phyloP scores from a whole-genome alignment of 345 rosid genomes.

The Salix dunnii region DNA sequence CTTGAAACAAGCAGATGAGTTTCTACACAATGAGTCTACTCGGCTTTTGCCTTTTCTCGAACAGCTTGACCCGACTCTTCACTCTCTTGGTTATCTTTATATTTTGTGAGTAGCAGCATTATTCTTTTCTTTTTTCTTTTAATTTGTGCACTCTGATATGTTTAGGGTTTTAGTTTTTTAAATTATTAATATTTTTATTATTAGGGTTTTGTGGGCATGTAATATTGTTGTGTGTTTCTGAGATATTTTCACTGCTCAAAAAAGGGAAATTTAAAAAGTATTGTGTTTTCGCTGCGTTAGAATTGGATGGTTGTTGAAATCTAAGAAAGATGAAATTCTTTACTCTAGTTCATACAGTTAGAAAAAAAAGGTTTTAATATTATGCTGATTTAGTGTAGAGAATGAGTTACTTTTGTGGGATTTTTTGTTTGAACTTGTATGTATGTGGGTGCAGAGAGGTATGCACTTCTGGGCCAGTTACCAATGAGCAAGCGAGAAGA shows the following conservation, averaged over 20 bases:
- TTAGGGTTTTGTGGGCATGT: neutral
- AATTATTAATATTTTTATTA: neutral
- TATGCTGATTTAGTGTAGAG: neutral
- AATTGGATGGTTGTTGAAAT: neutral
- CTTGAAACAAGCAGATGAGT: conserved; percentile 25
- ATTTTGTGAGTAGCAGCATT: conserved; percentile 9
- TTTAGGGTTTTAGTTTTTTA: neutral
- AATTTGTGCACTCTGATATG: neutral
- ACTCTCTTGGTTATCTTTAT: conserved; percentile 35
- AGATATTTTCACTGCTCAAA: neutral
- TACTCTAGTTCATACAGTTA: neutral
- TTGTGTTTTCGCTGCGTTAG: neutral
- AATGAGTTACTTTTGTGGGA: neutral
- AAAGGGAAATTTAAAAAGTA: neutral
- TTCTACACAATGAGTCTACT: conserved; percentile 16
- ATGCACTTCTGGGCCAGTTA: conserved; percentile 17
- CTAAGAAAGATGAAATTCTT: neutral
- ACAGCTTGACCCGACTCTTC: conserved; percentile 31
- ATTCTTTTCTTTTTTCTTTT: neutral
- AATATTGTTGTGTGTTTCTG: neutral
- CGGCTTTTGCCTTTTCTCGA: conserved; percentile 23
- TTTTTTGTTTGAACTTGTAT: neutral
- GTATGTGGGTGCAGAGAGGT: conserved; percentile 25
- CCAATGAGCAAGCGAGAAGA: conserved; percentile 44
- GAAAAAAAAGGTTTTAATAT: neutral